Base-by-base conservation (phyloP, 768 basidiomycete species). In the Trametes coccinea region DNA sequence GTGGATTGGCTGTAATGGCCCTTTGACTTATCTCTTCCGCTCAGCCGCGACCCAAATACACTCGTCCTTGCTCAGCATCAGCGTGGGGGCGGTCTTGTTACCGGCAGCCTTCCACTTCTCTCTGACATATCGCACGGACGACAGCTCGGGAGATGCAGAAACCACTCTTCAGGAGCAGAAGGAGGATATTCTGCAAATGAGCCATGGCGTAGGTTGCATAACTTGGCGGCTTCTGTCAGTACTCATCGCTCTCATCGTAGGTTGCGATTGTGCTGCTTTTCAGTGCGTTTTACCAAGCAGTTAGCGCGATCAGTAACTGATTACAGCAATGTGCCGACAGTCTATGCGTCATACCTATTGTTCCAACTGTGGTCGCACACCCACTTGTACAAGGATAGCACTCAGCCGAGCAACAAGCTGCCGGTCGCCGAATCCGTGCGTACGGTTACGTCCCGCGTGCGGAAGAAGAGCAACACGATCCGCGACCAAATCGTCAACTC, bases 341-440 rank as follows among this genome's bases (percentile, higher is more conserved):
- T 92, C 61, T 94, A 95, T 67, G 70, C 67, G 2, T 80, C 79
- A n/a, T 92, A 90, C 67, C 80, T 94, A 16, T 72, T 89, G 62
- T 93, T 93, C 74, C 92, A 93, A 71, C 76, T 92, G 3, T 89
- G 80, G 76, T 92, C 91, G 0, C 92, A 94, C 71, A 83, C 86
- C 4, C 77, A 85, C 64, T 78, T 94, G 14, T 94, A 90, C 69
- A 73, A 82, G 48, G 78, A 82, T 31, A 59, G 54, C 44, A 62
- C 58, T 6, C 46, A 51, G 16, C 68, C 66, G 11, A 67, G 61
- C 52, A 65, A 40, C 48, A 62, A 66, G 53, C 53, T 64, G 5
- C 58, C 61, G 53, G 64, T 54, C n/a, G 58, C 60, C 5, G 60
- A 50, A 7, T 66, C 67, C 8, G 60, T 68, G 0, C 67, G 67